A percentile compares a stretch with the other conserved stretches of the same genome.
Conservation (phyloP, 2,329 filamentous ascomycete species). For the Calonectria hawksworthii region DNA sequence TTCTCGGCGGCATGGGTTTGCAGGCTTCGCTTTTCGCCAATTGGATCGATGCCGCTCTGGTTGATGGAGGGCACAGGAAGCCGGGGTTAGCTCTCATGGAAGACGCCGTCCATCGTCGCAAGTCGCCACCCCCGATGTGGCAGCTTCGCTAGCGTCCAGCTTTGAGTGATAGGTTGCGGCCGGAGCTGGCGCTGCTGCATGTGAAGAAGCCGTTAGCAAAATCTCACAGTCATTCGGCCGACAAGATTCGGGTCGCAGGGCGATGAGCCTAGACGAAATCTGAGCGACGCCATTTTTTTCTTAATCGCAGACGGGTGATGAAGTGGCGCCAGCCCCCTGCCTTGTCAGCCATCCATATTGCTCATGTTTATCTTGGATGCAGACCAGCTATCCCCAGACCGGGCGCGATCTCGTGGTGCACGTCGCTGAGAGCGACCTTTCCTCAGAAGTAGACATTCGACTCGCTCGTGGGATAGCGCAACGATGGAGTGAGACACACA, state of each 20-base stretch:
- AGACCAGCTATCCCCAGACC: slow-evolving; percentile 15
- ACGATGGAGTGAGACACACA: slow-evolving; percentile 16
- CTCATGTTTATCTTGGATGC: slow-evolving; percentile 36
- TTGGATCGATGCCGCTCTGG: slow-evolving; percentile 3
- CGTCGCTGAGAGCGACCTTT: slow-evolving; percentile 23
- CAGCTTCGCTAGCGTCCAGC: slow-evolving; percentile 13
- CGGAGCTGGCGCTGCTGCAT: slow-evolving; percentile 1
- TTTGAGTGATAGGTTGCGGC: neutral
- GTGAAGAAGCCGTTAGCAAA: slow-evolving; percentile 1
- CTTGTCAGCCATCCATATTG: slow-evolving; percentile 34
- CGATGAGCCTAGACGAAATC: neutral
- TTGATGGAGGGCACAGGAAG: neutral
- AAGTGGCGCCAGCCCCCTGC: slow-evolving; percentile 18
- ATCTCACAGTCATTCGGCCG: slow-evolving; percentile 1
- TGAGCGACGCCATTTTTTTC: neutral
- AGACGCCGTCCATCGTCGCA: slow-evolving; percentile 25
- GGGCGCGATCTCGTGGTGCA: slow-evolving; percentile 16
- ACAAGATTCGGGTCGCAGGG: neutral
- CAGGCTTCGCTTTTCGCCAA: slow-evolving; percentile 13
- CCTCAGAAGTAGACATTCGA: slow-evolving; percentile 27
- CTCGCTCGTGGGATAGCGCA: slow-evolving; percentile 28
- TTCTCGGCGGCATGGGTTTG: slow-evolving; percentile 12
- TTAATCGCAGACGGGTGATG: slow-evolving; percentile 12
- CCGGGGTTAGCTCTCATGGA: slow-evolving; percentile 18
- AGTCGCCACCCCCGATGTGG: slow-evolving; percentile 24